A percentile compares a stretch with the other conserved stretches of the same genome.
Conservation (phyloP, 495 filamentous ascomycete species). For the Cercophora newfieldiana region DNA sequence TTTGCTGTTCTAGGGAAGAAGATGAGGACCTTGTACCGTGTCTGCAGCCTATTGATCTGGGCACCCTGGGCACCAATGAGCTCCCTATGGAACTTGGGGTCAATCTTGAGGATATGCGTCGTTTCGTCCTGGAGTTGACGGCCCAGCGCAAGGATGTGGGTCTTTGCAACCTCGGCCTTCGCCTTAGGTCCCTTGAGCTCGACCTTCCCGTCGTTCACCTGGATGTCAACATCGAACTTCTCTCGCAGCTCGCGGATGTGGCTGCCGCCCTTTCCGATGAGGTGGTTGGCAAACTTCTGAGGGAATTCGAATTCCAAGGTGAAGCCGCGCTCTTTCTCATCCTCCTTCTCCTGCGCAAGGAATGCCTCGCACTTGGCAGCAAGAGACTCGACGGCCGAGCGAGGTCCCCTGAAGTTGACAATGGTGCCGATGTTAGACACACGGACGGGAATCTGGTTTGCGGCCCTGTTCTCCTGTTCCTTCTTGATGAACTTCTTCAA, state of each 20-base stretch:
- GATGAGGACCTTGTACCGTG: constrained; percentile 86
- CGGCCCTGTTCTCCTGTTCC: constrained; percentile 66
- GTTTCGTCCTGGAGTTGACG: constrained; percentile 85
- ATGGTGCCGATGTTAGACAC: constrained; percentile 56
- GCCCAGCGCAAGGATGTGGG: constrained; percentile 70
- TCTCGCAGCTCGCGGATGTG: constrained; percentile 95
- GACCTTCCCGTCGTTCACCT: constrained; percentile 73
- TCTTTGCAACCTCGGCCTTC: constrained; percentile 76
- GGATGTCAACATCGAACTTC: constrained; percentile 96
- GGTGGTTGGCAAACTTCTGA: constrained; percentile 86
- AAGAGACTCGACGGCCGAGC: constrained; percentile 67
- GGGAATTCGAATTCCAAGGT: constrained; percentile 87
- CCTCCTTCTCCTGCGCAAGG: constrained; percentile 77
- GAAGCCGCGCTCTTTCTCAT: constrained; percentile 86
- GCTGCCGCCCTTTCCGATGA: constrained; percentile 90
- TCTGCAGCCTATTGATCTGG: constrained; percentile 89
- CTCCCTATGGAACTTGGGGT: constrained; percentile 81
- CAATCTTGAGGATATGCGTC: constrained; percentile 81
- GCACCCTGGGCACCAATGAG: constrained; percentile 86
- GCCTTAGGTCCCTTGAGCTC: constrained; percentile 61
- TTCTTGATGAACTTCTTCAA: constrained; percentile 72
- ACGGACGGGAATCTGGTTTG: constrained; percentile 70
- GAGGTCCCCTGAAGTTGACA: constrained; percentile 75
- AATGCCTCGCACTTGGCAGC: constrained; percentile 70
- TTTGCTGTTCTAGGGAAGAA: constrained; percentile 82